A percentile compares a stretch with the other conserved stretches of the same genome.
These are phyloP conservation scores for Quercus bicolor DNA, from an alignment of 306 rosid species.

Conservation along the genomic window DNA sequence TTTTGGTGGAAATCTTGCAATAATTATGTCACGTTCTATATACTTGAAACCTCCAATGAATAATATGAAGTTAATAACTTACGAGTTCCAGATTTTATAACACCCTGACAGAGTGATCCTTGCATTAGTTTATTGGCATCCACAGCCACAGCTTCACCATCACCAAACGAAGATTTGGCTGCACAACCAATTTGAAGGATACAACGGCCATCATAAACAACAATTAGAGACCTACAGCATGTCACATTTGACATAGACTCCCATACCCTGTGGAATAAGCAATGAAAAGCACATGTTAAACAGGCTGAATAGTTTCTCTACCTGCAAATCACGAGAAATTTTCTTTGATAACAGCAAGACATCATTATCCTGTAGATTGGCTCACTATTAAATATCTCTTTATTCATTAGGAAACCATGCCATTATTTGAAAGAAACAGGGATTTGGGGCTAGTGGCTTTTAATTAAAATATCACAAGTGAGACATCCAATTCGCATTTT, in stretches of 20 bases:
- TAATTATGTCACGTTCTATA: conserved; percentile 6
- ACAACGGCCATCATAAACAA: conserved; percentile 63
- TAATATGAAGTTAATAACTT: conserved; percentile 37
- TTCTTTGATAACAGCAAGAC: neutral
- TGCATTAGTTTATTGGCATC: conserved; percentile 61
- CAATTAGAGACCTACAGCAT: conserved; percentile 72
- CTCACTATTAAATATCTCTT: neutral
- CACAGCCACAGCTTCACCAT: conserved; percentile 57
- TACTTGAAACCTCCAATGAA: conserved; percentile 12
- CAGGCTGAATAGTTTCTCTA: neutral
- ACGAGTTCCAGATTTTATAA: conserved; percentile 80
- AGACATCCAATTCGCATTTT: neutral
- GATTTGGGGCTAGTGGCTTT: neutral
- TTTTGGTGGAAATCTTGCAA: conserved; percentile 5
- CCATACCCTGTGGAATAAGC: conserved; percentile 68
- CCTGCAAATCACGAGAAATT: neutral
- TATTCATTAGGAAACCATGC: neutral
- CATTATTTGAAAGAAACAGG: neutral
- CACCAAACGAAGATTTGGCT: conserved; percentile 43
- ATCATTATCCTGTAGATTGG: neutral
- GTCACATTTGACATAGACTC: conserved; percentile 60
- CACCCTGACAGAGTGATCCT: conserved; percentile 70
- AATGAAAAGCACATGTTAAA: conserved; percentile 27
- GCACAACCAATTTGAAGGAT: conserved; percentile 81
- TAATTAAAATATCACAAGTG: neutral